Base-by-base conservation (phyloP, 2,329 filamentous ascomycete species). In the Teratosphaeria gauchensis region DNA sequence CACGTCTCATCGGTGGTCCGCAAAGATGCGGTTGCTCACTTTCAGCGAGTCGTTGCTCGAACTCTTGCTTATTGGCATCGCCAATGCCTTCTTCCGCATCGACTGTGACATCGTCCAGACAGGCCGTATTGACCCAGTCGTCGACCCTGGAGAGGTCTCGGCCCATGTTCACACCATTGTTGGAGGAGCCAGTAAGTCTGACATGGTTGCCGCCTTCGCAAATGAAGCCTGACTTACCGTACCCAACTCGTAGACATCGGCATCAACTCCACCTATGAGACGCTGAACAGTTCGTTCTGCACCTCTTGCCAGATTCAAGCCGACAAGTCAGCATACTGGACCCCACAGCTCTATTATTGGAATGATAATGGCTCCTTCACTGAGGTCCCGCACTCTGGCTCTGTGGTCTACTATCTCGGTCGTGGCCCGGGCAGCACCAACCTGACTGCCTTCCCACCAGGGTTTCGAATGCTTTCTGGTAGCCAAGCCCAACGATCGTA, bases 391-490 rank as follows among this genome's bases (percentile, higher is more conserved):
- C 69, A 69, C 56, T 71, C 72, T 67, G 89, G 89, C 71, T 84
- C 85, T 80, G 75, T 88, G 61, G 85, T 86, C 58, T 94, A 94
- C 77, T 92, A 92, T 75, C 86, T 75, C 58, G 72, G 62, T 52
- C 69, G 67, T 31, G 61, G 62, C 61, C 72, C 80, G 46, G 74
- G 78, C 63, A 77, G 76, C 51, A 82, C 83, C 64, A 80, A 85
- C 62, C 86, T 90, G 64, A 77, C 85, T 19, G 82, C 90, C 69
- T 80, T 82, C 66, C 89, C 88, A 6, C 70, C 80, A 30, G 87
- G 86, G 16, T 80, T 92, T 63, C 82, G 84, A 69, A 90, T 92
- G 76, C 69, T 92, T 52, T 83, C 80, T 59, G 89, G 89, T 52
- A 79, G 89, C 66, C 74, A 83, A 31, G 76, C 70, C 66, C 76